Evolutionary conservation across 345 rosid species (phyloP).

Genomic region (Cardiospermum halicacabum): DNA sequence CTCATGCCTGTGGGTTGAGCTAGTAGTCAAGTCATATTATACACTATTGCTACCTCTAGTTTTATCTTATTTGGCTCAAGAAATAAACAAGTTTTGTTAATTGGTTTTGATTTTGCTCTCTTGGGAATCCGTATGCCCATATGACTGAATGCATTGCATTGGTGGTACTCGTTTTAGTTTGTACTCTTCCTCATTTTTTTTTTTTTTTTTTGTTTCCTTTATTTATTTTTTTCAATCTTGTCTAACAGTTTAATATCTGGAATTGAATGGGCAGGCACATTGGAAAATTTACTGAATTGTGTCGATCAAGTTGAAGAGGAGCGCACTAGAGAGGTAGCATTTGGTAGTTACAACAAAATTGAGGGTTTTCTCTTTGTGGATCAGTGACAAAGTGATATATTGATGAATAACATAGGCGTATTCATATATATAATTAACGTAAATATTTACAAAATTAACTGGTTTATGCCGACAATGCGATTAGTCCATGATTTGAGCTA

Average conservation of each 20-base stretch:
- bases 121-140: neutral
- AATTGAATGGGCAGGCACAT: slow-evolving; percentile 40
- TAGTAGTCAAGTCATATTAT: neutral
- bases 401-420: too few species aligned
- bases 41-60: neutral
- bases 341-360: neutral
- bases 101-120: neutral
- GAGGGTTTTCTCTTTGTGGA: neutral
- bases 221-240: neutral
- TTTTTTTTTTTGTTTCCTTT: slow-evolving; percentile 8
- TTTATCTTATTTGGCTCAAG: neutral
- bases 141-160: neutral
- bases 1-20: neutral
- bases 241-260: slow-evolving; percentile 8
- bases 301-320: slow-evolving; percentile 68
- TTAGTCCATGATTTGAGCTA: too few species aligned
- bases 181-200: neutral
- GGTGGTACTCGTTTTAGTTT: neutral
- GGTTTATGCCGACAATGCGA: too few species aligned
- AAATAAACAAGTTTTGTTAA: neutral
- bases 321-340: slow-evolving; percentile 51
- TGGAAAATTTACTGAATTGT: slow-evolving; percentile 71
- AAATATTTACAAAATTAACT: too few species aligned
- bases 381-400: too few species aligned
- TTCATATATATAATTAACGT: too few species aligned